Evolutionary conservation across 768 basidiomycete species (phyloP).

Genomic region (Pleurotus pulmonarius): DNA sequence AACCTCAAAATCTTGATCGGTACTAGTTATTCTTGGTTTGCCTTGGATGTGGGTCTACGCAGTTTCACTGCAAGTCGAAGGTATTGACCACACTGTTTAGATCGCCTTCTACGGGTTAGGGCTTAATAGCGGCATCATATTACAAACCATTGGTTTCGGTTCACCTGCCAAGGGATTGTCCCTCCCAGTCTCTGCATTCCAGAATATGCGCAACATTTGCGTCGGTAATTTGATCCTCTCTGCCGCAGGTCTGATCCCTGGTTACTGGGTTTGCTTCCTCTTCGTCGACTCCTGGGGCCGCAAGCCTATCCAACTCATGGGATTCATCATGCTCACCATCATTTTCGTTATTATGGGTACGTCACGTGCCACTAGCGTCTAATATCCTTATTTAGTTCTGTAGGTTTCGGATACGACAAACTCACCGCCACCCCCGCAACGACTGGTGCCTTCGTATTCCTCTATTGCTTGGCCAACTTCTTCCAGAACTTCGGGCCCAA

Average conservation of each 20-base stretch:
- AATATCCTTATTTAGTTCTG: not conserved
- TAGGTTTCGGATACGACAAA: slow-evolving; percentile 66
- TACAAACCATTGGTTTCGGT: slow-evolving; percentile 75
- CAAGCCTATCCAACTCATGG: slow-evolving; percentile 79
- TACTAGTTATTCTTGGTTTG: slow-evolving; percentile 84
- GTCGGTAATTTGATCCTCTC: slow-evolving; percentile 77
- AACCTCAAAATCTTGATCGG: slow-evolving; percentile 81
- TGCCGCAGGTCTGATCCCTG: slow-evolving; percentile 77
- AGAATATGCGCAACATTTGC: slow-evolving; percentile 58
- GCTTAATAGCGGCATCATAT: slow-evolving; percentile 76
- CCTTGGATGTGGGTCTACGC: slow-evolving; percentile 59
- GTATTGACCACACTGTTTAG: slow-evolving; percentile 25
- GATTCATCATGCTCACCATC: slow-evolving; percentile 63
- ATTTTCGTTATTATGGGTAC: slow-evolving; percentile 69
- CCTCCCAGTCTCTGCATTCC: slow-evolving; percentile 41
- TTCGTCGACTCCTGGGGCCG: slow-evolving; percentile 79
- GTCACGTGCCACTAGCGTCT: slow-evolving; percentile 13
- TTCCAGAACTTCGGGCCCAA: slow-evolving; percentile 91
- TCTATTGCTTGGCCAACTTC: slow-evolving; percentile 83
- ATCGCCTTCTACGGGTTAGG: slow-evolving; percentile 89
- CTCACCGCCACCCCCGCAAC: slow-evolving; percentile 38
- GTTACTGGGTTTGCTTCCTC: slow-evolving; percentile 65
- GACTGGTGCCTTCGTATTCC: slow-evolving; percentile 67
- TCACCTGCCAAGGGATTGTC: slow-evolving; percentile 21
- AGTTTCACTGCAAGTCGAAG: not conserved